Conservation (phyloP, 2,329 filamentous ascomycete genomes). For the Coleophoma crateriformis region DNA sequence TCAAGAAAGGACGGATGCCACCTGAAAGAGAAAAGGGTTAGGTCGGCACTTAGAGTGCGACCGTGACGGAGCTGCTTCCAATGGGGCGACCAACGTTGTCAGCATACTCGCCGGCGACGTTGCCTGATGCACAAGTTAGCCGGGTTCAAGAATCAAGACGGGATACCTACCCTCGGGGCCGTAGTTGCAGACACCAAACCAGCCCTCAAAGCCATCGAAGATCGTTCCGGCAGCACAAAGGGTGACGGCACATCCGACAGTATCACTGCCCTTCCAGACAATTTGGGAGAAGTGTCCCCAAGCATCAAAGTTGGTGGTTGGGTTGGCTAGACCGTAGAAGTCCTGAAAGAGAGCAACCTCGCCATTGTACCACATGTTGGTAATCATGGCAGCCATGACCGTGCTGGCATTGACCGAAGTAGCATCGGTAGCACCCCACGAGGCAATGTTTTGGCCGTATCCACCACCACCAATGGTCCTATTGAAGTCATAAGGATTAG, state of each 20-base stretch:
- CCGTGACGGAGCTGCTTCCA: slow-evolving; percentile 5
- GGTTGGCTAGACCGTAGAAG: slow-evolving; percentile 54
- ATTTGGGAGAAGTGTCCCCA: slow-evolving; percentile 64
- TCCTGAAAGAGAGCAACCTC: slow-evolving; percentile 52
- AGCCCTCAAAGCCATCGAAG: slow-evolving; percentile 43
- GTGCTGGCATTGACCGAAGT: slow-evolving; percentile 42
- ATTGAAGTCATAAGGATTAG: slow-evolving; percentile 26
- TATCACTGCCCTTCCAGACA: slow-evolving; percentile 59
- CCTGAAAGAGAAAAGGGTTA: slow-evolving; percentile 16
- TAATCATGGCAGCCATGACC: slow-evolving; percentile 63
- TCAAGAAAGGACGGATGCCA: not conserved
- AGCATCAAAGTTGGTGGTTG: slow-evolving; percentile 44
- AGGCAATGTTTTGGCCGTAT: slow-evolving; percentile 92
- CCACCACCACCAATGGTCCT: slow-evolving; percentile 52
- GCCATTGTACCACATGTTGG: slow-evolving; percentile 83
- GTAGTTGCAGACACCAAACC: slow-evolving; percentile 90
- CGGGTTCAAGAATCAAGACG: slow-evolving; percentile 1
- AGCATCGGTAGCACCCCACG: slow-evolving; percentile 41
- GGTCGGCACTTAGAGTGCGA: slow-evolving; percentile 32
- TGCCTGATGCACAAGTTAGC: slow-evolving; percentile 36
- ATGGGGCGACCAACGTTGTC: slow-evolving; percentile 35
- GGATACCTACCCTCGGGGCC: slow-evolving; percentile 58
- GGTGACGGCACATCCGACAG: slow-evolving; percentile 57
- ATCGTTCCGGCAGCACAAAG: slow-evolving; percentile 45
- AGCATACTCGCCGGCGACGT: slow-evolving; percentile 47